Evolutionary conservation across 768 basidiomycete species (phyloP), one percentile per base, ranked within the genome.

Genomic region (Tephrocybe rancida): DNA sequence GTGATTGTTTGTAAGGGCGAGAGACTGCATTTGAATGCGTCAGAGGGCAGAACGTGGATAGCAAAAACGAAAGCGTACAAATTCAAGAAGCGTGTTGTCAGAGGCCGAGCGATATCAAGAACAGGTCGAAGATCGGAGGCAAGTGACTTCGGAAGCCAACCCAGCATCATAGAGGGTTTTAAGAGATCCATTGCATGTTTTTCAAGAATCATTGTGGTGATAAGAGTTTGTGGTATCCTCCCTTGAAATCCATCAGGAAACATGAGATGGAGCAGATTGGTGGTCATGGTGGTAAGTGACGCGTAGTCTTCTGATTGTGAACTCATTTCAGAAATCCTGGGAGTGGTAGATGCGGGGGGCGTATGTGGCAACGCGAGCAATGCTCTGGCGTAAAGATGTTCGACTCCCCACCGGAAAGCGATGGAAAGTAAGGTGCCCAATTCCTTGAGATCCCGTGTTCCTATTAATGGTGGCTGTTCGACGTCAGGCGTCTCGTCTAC

Each of bases 341-440:
- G 7, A 55, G 47, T 14, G 34, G 55, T 18, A 58, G 30, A 25
- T 35, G 47, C 47, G 10, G 57, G 39, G 6, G 65, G 51, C 32
- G 65, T 69, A 41, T 59, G 59, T 16, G 73, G 71, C 80, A 75
- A 80, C 34, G 70, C 64, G 45, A 67, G 64, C 22, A 63, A 61
- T n/a, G 84, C 67, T 45, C 71, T 73, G 11, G 65, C 57, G 34
- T 88, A 71, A 3, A 86, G 63, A 3, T 81, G 81, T 13, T 85
- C 79, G 2, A 83, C 66, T 6, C 82, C 87, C 90, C 90, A 90
- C 58, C 83, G 85, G 63, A 92, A 88, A 24, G 80, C 65, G 54
- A 92, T 78, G 13, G 87, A 81, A 14, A 89, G 64, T 26, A 92
- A 73, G 0, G 84, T 86, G 21, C 85, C 79, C 1, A 92, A 65